Evolutionary conservation across 306 rosid genomes (phyloP).

Genomic region (Malus orientalis): DNA sequence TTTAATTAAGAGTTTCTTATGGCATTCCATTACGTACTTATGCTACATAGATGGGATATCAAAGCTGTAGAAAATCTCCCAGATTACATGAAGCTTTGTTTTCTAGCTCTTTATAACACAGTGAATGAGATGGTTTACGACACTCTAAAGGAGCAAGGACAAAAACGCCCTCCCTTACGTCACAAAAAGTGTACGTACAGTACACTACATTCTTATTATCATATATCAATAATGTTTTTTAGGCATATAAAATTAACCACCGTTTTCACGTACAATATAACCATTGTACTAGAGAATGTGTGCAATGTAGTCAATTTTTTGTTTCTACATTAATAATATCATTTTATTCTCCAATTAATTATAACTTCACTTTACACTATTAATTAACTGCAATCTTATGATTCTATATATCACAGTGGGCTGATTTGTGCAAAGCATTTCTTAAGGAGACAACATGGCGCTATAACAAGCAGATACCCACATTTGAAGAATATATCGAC

Average conservation of each 20-base stretch:
- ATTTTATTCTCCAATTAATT: no score
- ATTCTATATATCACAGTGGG: slow-evolving; percentile 31
- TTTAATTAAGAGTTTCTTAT: no score
- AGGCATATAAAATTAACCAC: no score
- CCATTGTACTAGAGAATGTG: no score
- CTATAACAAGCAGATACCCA: slow-evolving; percentile 21
- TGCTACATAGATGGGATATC: no score
- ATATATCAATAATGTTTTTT: no score
- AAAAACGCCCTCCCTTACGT: slow-evolving; percentile 33
- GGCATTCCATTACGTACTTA: no score
- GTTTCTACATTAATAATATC: no score
- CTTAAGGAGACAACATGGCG: slow-evolving; percentile 23
- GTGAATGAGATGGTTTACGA: slow-evolving; percentile 48
- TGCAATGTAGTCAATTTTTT: no score
- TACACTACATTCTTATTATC: no score
- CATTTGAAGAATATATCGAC: slow-evolving; percentile 31
- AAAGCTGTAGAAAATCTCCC: slow-evolving; percentile 5
- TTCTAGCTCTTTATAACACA: slow-evolving; percentile 52
- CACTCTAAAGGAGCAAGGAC: slow-evolving; percentile 27
- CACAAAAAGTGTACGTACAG: slow-evolving; percentile 26
- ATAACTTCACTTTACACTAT: neutral
- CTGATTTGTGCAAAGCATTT: slow-evolving; percentile 44
- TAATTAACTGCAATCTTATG: neutral
- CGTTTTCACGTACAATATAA: no score
- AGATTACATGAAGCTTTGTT: slow-evolving; percentile 48